phyloP scores from a whole-genome alignment of 345 rosid genomes.

The Eutrema heterophyllum region DNA sequence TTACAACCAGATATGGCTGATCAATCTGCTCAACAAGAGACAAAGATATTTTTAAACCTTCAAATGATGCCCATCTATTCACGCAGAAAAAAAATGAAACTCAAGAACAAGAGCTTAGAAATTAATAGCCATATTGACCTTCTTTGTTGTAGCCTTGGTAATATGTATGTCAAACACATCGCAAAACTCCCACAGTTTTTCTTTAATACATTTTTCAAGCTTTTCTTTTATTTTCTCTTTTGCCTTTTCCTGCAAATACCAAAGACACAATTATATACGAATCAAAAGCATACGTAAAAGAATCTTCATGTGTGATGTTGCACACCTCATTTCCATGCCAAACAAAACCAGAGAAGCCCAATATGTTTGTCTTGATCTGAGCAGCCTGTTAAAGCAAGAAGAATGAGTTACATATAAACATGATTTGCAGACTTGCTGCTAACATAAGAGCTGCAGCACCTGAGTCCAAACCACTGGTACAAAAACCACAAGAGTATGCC shows the following conservation, averaged over 20 bases:
- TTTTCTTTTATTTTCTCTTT: constrained; percentile 74
- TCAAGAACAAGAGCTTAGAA: not conserved
- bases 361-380: constrained; percentile 77
- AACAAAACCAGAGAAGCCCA: constrained; percentile 88
- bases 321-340: constrained; percentile 93
- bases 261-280: constrained; percentile 3
- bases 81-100: not conserved
- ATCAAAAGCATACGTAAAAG: not conserved
- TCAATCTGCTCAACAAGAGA: constrained; percentile 2
- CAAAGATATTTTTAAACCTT: not conserved
- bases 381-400: constrained; percentile 60
- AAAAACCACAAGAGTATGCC: not conserved
- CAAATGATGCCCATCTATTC: not conserved
- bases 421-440: constrained; percentile 3
- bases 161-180: constrained; percentile 72
- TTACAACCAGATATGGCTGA: constrained; percentile 2
- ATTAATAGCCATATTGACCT: constrained; percentile 39
- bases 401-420: constrained; percentile 16
- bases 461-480: not conserved
- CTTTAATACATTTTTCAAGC: constrained; percentile 82
- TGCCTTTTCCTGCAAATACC: constrained; percentile 67
- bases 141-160: constrained; percentile 62
- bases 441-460: not conserved
- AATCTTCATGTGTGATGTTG: not conserved
- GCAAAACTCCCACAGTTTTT: constrained; percentile 74